Base-by-base conservation (phyloP, 371 early-diverging fungal species). In the Mucor velutinosus region DNA sequence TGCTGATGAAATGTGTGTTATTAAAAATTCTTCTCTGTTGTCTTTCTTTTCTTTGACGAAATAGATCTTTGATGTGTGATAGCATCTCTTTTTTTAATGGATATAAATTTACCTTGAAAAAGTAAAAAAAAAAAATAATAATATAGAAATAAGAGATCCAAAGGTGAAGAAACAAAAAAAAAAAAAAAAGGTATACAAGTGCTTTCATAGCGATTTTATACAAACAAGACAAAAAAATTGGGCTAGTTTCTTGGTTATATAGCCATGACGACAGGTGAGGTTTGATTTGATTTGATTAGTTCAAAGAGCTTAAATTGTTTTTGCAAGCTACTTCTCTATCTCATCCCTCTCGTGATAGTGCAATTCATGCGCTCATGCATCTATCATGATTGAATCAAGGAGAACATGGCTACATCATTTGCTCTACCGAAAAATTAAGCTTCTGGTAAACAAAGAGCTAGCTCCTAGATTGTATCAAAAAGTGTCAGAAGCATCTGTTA, bases 41-140 rank as follows among this genome's bases (percentile, higher is more conserved):
- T 14, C 60, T 35, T 35, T 67, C 68, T 51, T 67, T 72, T 60
- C 64, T 49, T 64, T 64, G 64, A n/a, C 68, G 72, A 56, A 72
- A 61, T 6, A 67, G 21, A 12, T 67, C 65, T 72, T 72, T 72
- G 21, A 72, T 64, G 19, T 64, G 65, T 10, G 62, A 55, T 37
- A 72, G 39, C 72, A 67, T 72, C 37, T 35, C 8, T 43, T 45
- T 12, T 55, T 3, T 21, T 1, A 30, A 30, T 2, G 30, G 30
- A 30, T 30, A 30, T 30, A 30, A 23, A n/a, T 56, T 62, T 62
- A 32, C 41, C 35, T 32, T 49, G n/a, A 19, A 56, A 66, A 55
- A 53, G n/a, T 29, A 56, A 66, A 55, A 53, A 60, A 61, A 63
- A 49, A 27, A 19, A 56, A 33, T 30, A 33, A 29, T 17, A 21